A percentile compares a stretch with the other conserved stretches of the same genome.
Conservation (phyloP, 2,329 filamentous ascomycete genomes). For the Lanzia echinophila region DNA sequence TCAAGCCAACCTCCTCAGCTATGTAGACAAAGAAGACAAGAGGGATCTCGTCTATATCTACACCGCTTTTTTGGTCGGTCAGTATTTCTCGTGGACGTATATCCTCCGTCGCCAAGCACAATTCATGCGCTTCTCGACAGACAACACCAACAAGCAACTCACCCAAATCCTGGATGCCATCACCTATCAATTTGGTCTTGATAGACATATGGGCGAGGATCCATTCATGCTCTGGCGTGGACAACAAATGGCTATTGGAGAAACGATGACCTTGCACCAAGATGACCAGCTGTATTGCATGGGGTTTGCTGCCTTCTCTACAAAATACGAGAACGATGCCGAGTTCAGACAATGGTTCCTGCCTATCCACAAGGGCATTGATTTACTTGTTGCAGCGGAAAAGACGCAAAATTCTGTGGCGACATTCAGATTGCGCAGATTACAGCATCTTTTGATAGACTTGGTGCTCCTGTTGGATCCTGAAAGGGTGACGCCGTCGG, state of each 20-base stretch:
- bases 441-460: slow-evolving; percentile 20
- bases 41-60: slow-evolving; percentile 20
- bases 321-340: slow-evolving; percentile 13
- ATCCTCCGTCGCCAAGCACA: slow-evolving; percentile 23
- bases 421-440: slow-evolving; percentile 16
- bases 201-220: slow-evolving; percentile 13
- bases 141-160: slow-evolving; percentile 21
- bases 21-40: slow-evolving; percentile 14
- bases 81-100: slow-evolving; percentile 25
- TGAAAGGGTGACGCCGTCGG: slow-evolving; percentile 4
- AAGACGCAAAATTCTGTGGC: slow-evolving; percentile 7
- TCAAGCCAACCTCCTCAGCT: slow-evolving; percentile 14
- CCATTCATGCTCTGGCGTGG: slow-evolving; percentile 26
- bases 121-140: slow-evolving; percentile 22
- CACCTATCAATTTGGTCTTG: slow-evolving; percentile 15
- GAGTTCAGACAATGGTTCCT: slow-evolving; percentile 18
- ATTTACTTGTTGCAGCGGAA: slow-evolving; percentile 10
- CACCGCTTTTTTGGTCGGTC: slow-evolving; percentile 23
- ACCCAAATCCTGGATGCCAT: slow-evolving; percentile 16
- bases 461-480: slow-evolving; percentile 18
- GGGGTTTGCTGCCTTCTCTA: slow-evolving; percentile 19
- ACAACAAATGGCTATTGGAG: slow-evolving; percentile 26
- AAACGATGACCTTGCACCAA: slow-evolving; percentile 20
- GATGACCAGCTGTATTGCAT: slow-evolving; percentile 22
- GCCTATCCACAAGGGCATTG: slow-evolving; percentile 16